These are phyloP conservation scores for Fusarium sp. DNA, from an alignment of 2,329 filamentous ascomycete genomes.

Conservation along the genomic window DNA sequence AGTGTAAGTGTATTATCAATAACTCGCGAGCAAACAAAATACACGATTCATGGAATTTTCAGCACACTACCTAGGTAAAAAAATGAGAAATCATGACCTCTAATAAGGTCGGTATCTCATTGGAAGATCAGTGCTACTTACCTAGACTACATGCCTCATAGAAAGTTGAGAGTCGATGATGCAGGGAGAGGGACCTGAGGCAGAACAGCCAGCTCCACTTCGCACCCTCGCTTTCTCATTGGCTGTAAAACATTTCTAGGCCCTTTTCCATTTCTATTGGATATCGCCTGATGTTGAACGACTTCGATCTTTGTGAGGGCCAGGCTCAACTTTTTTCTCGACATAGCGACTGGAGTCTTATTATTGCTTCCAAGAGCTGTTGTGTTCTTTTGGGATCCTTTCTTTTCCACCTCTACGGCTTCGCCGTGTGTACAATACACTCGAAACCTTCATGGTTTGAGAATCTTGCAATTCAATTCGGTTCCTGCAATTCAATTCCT, in stretches of 20 bases:
- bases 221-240: constrained; percentile 10
- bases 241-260: constrained; percentile 7
- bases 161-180: constrained; percentile 8
- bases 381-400: not conserved
- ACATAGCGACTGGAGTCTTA: constrained; percentile 8
- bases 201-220: constrained; percentile 20
- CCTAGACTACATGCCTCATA: too few relatives aligned
- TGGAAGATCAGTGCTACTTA: too few relatives aligned
- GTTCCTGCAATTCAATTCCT: constrained; percentile 2
- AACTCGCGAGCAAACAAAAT: too few relatives aligned
- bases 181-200: constrained; percentile 6
- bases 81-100: too few relatives aligned
- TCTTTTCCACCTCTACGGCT: not conserved
- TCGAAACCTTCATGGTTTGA: not conserved
- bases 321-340: constrained; percentile 24
- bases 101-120: not conserved
- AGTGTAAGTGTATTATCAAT: too few relatives aligned
- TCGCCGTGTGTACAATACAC: constrained; percentile 2
- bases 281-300: constrained; percentile 38
- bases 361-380: not conserved
- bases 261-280: constrained; percentile 7
- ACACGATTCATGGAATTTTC: too few relatives aligned
- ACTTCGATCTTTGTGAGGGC: constrained; percentile 17
- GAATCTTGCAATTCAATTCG: constrained; percentile 23
- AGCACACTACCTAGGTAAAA: too few relatives aligned